Conservation (phyloP, 1,139 yeast species). For the Suhomyces anneliseae region DNA sequence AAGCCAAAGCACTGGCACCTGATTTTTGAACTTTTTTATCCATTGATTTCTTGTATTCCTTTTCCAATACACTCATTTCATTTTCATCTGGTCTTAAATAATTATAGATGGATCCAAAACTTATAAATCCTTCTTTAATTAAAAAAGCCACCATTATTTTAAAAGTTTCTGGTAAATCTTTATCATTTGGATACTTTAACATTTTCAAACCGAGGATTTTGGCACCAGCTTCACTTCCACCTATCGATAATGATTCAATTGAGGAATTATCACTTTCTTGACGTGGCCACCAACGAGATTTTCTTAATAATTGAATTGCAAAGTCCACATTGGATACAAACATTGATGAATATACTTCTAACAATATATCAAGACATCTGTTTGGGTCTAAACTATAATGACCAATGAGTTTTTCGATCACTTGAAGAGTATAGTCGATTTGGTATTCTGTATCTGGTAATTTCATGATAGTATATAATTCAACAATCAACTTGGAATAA, state of each 20-base stretch:
- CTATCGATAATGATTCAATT: constrained; percentile 37
- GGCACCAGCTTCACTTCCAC: constrained; percentile 57
- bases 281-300: constrained; percentile 69
- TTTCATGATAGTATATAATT: constrained; percentile 46
- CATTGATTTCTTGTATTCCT: constrained; percentile 48
- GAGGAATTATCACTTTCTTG: constrained; percentile 30
- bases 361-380: constrained; percentile 61
- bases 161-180: constrained; percentile 44
- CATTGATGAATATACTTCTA: constrained; percentile 51
- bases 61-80: constrained; percentile 44
- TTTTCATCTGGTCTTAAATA: constrained; percentile 51
- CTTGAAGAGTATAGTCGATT: constrained; percentile 48
- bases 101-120: constrained; percentile 62
- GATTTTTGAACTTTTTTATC: constrained; percentile 66
- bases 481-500: constrained; percentile 63
- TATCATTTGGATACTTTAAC: constrained; percentile 32
- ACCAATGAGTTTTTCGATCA: constrained; percentile 65
- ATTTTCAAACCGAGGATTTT: constrained; percentile 60
- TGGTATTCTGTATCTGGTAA: constrained; percentile 42
- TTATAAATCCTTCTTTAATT: constrained; percentile 68
- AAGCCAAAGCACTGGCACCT: constrained; percentile 75
- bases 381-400: constrained; percentile 78
- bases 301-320: constrained; percentile 48
- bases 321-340: constrained; percentile 48
- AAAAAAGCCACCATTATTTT: constrained; percentile 52